Percentiles rank a stretch among this genome's conserved stretches.
Evolutionary conservation across 108 stramenopile species (phyloP).

Genomic region (Conticribra weissflogii): DNA sequence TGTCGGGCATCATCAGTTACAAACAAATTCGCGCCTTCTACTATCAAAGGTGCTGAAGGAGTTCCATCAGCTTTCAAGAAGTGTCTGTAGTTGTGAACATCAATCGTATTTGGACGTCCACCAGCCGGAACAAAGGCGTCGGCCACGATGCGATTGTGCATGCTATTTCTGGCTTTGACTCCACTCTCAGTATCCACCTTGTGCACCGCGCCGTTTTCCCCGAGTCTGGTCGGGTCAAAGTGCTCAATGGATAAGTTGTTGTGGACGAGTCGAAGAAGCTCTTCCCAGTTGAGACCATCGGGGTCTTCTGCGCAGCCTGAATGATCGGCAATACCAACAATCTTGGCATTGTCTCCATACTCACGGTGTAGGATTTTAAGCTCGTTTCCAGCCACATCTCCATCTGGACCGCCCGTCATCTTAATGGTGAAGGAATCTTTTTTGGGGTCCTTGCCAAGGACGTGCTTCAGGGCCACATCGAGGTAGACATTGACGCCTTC

Average conservation of each 20-base stretch:
- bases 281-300: slow-evolving; percentile 87
- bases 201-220: slow-evolving; percentile 70
- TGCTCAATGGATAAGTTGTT: slow-evolving; percentile 74
- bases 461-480: slow-evolving; percentile 88
- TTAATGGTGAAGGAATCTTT: slow-evolving; percentile 92
- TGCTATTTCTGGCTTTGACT: slow-evolving; percentile 92
- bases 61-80: slow-evolving; percentile 84
- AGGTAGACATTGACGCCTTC: slow-evolving; percentile 97
- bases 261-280: slow-evolving; percentile 90
- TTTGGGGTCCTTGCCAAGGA: slow-evolving; percentile 83
- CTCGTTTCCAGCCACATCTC: slow-evolving; percentile 98
- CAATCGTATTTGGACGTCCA: slow-evolving; percentile 96
- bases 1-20: slow-evolving; percentile 92
- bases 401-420: slow-evolving; percentile 98
- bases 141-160: slow-evolving; percentile 95
- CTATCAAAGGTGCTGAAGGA: slow-evolving; percentile 89
- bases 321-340: slow-evolving; percentile 97
- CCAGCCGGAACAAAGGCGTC: slow-evolving; percentile 98
- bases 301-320: slow-evolving; percentile 97
- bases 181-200: slow-evolving; percentile 87
- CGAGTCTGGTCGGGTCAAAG: slow-evolving; percentile 82
- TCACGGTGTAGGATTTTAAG: slow-evolving; percentile 95
- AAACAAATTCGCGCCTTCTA: slow-evolving; percentile 98
- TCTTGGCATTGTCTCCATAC: slow-evolving; percentile 92
- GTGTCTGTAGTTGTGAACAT: slow-evolving; percentile 86